Evolutionary conservation across 2,329 filamentous ascomycete species (phyloP), one percentile per base, ranked within the genome.

Genomic region (Neurospora sp.): DNA sequence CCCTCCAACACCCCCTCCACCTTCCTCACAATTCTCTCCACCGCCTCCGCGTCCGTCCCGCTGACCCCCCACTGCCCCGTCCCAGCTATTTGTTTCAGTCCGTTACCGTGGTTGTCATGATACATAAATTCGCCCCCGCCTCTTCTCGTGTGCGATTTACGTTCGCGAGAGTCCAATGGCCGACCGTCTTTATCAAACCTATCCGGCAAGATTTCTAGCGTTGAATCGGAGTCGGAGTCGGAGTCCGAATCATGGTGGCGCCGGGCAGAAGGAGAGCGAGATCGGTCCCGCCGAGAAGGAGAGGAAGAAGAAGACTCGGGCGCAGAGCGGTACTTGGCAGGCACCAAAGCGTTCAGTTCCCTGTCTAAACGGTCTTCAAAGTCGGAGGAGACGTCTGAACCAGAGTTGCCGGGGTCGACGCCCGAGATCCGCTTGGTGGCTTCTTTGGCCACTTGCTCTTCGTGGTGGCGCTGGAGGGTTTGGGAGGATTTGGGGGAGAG

Each of bases 401-500:
- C 23, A 15, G 69, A 43, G 6, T 33, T 12, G 15, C 33, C 67
- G 23, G 66, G 68, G 11, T 69, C 69, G 52, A 17, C 39, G 17
- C 68, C 67, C 19, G 43, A 19, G 39, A 70, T 68, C 1, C 68
- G 40, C 37, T 71, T 67, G 39, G 70, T 52, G 11, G 71, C 70
- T 33, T 75, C 76, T 62, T 62, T 62, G 52, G 28, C 52, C 52
- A 62, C 33, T 23, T 82, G 79, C 12, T 79, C 77, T 40, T 75
- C 75, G 46, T 76, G 80, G 70, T 84, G 83, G 36, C 79, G 76
- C 23, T 79, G 77, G 74, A 85, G 81, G 0, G 83, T 84, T 69
- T 77, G 80, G 0, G 81, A 81, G 17, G 83, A 85, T 68, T 83
- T 81, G 0, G 84, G 84, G 2, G 84, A 86, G 52, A 86, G 74